Evolutionary conservation across 768 basidiomycete genomes (phyloP), one percentile per base, ranked within the genome.

Genomic region (Serendipita sp.): DNA sequence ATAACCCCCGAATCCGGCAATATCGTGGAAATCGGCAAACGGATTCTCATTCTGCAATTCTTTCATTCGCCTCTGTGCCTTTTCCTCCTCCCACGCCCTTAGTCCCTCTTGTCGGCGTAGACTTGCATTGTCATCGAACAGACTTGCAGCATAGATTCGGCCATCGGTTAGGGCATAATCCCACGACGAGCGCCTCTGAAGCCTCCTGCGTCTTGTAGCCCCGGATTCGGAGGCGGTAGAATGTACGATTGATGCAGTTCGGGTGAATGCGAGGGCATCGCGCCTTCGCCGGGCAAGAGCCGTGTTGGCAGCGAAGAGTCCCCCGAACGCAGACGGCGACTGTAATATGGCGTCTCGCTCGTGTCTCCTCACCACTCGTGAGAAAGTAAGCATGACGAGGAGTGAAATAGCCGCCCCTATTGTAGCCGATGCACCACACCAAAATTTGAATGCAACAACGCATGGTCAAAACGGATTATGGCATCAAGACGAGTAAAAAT

Each of bases 321-420:
- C 16, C 29, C 55, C 55, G 34, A 29, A 80, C 2, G 74, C 73
- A 2, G 73, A 71, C 1, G 81, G 76, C 64, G 80, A 76, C 62
- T 80, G 80, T 10, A 84, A 69, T 36, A 83, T 70, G 1, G 77
- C 76, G 46, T 85, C 83, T 48, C 76, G 73, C 69, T 86, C 83
- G 67, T 84, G 81, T n/a, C 84, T 76, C 34, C 75, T 76, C 18
- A 84, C 76, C 5, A 84, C 83, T 23, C 81, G 77, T 46, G 78
- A 75, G 67, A 83, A 83, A 70, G 81, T 83, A 67, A 83, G 80
- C 66, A 85, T 79, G 40, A 68, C 77, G 40, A 83, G 73, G 13
- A 81, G 60, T 0, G 83, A 83, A 16, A 83, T 77, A 11, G 83
- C 70, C 16, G 76, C 75, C 83, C 82, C 83, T 84, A 68, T 2